Evolutionary conservation across 2,329 filamentous ascomycete genomes (phyloP), one percentile per base, ranked within the genome.

Genomic region (Sporothrix protearum): DNA sequence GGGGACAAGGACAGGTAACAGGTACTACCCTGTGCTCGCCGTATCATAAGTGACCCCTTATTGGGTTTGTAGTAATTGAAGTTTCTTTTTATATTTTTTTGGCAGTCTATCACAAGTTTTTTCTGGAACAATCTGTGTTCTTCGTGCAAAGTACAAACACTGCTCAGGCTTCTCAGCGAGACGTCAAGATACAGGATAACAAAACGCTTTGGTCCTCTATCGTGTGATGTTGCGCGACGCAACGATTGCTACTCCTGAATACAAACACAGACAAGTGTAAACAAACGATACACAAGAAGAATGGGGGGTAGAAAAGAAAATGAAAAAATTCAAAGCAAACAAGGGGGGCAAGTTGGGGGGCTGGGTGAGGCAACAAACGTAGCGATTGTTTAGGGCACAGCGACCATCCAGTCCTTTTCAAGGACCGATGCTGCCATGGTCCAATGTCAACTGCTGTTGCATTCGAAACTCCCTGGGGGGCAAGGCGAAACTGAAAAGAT

Each of bases 31-130:
- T n/a, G 19, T 25, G 22, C 22, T n/a, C n/a, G n/a, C n/a, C n/a
- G n/a, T n/a, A n/a, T n/a, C n/a, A n/a, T n/a, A n/a, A n/a, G n/a
- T n/a, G n/a, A 47, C 42, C n/a, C n/a, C 2, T 14, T 33, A 12
- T 19, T 12, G 25, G 8, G 5, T 25, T 8, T 6, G 25, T n/a
- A 16, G 47, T 53, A 53, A 68, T 53, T 53, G 30, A 33, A 33
- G 51, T 47, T 70, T 10, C 22, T 66, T 71, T 71, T 47, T 30
- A 33, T 25, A 47, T 71, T 71, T 71, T 71, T 57, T 63, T 70
- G 9, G 2, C 1, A 42, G 36, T 64, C 61, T 67, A 36, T 57
- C 61, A 45, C 16, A 19, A 39, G 45, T 30, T 1, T 25, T 45
- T 47, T 30, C 0, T 36, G 30, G 19, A n/a, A 64, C 42, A 47